A percentile compares a stretch with the other conserved stretches of the same genome.
Evolutionary conservation across 768 basidiomycete species (phyloP).

Genomic region (Dioszegia aurantiaca): DNA sequence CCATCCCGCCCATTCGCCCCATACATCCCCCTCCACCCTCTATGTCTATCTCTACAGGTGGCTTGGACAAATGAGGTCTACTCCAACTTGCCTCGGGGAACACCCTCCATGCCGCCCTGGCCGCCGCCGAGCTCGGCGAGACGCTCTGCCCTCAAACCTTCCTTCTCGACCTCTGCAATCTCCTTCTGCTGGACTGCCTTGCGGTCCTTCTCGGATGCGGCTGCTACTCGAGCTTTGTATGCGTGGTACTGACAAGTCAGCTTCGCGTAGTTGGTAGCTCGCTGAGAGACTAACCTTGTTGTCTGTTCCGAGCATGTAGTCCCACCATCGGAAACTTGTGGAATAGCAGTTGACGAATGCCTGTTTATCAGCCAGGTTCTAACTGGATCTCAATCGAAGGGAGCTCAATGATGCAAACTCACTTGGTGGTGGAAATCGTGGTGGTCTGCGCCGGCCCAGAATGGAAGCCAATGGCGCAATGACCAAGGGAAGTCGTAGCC

Average conservation of each 20-base stretch:
- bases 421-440: conserved; percentile 94
- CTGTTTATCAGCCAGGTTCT: conserved; percentile 35
- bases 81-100: conserved; percentile 40
- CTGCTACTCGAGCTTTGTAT: conserved; percentile 67
- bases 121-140: conserved; percentile 38
- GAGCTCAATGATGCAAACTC: conserved; percentile 46
- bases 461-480: conserved; percentile 81
- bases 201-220: conserved; percentile 54
- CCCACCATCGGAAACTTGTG: conserved; percentile 87
- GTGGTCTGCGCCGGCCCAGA: conserved; percentile 65
- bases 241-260: conserved; percentile 62
- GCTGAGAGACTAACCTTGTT: conserved; percentile 55
- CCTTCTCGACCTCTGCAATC: conserved; percentile 74
- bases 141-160: conserved; percentile 63
- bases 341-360: conserved; percentile 64
- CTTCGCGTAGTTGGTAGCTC: neutral
- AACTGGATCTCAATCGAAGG: conserved; percentile 2
- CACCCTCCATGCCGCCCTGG: conserved; percentile 36
- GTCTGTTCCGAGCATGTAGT: conserved; percentile 85
- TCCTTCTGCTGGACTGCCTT: conserved; percentile 67
- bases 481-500: conserved; percentile 99
- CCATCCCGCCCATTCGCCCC: neutral
- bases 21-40: neutral
- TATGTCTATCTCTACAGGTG: neutral
- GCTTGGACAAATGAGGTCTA: conserved; percentile 17